Percentiles rank a stretch among this genome's conserved stretches.
Evolutionary conservation across 768 basidiomycete species (phyloP).

Genomic region (Podaxis sp.): DNA sequence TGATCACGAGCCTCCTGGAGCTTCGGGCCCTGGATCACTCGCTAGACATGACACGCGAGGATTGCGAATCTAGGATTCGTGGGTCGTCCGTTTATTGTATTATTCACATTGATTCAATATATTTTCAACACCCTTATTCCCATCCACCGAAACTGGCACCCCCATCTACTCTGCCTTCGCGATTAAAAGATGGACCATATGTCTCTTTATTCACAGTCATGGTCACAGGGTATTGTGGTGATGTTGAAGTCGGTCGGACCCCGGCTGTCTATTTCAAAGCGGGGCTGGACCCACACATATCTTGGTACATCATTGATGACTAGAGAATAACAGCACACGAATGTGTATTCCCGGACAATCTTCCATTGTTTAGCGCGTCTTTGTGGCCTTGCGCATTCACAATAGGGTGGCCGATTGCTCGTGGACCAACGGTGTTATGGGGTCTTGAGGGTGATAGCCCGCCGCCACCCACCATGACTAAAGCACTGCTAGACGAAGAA

Average conservation of each 20-base stretch:
- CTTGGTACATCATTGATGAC: too few species aligned
- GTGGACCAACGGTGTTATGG: background rate
- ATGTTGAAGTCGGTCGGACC: background rate
- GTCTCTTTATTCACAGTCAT: background rate
- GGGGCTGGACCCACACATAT: too few species aligned
- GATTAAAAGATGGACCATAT: background rate
- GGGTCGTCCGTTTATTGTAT: background rate
- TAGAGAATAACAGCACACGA: background rate
- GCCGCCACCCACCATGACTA: background rate
- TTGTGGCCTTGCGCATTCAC: too few species aligned
- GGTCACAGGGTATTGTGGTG: background rate
- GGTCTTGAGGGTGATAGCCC: background rate
- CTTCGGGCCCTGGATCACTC: too few species aligned
- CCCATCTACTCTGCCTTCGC: background rate
- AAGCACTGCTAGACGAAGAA: background rate
- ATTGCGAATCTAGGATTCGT: background rate
- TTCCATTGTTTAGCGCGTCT: too few species aligned
- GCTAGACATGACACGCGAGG: background rate
- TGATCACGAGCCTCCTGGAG: too few species aligned
- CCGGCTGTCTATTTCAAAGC: background rate
- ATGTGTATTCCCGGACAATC: too few species aligned
- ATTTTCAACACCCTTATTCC: background rate
- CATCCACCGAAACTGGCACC: background rate
- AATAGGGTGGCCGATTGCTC: too few species aligned
- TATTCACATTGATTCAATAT: background rate